phyloP scores from a whole-genome alignment of 1,139 yeast species.

The Arxiozyma slooffiae region DNA sequence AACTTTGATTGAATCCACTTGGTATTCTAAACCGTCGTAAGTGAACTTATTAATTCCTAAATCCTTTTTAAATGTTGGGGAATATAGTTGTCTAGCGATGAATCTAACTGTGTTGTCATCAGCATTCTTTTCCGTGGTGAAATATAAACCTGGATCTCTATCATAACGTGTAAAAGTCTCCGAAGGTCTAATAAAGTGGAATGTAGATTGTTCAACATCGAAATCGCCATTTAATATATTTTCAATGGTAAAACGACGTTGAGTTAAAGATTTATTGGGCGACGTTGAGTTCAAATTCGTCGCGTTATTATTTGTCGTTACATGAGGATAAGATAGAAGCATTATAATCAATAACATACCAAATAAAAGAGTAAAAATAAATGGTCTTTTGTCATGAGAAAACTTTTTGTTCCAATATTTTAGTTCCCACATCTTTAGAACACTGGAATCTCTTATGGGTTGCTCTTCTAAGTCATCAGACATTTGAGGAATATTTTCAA shows the following conservation, averaged over 20 bases:
- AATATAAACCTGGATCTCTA: slow-evolving; percentile 32
- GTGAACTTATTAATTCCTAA: slow-evolving; percentile 19
- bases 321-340: background rate
- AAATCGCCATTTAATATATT: slow-evolving; percentile 25
- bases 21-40: slow-evolving; percentile 18
- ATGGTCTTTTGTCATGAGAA: background rate
- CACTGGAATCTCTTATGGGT: background rate
- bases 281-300: background rate
- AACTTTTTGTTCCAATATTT: slow-evolving; percentile 2
- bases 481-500: background rate
- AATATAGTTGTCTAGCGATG: slow-evolving; percentile 23
- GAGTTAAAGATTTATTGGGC: background rate
- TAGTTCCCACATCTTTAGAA: background rate
- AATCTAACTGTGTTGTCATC: slow-evolving; percentile 14
- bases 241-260: slow-evolving; percentile 19
- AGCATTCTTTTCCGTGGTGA: slow-evolving; percentile 15
- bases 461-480: background rate
- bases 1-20: slow-evolving; percentile 20
- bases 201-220: slow-evolving; percentile 15
- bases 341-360: background rate
- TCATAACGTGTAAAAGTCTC: slow-evolving; percentile 13
- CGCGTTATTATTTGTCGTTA: background rate
- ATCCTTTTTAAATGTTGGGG: slow-evolving; percentile 12
- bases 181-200: slow-evolving; percentile 31
- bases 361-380: background rate